These are phyloP conservation scores for Nakataea oryzae DNA, from an alignment of 2,329 filamentous ascomycete genomes.

Conservation along the genomic window DNA sequence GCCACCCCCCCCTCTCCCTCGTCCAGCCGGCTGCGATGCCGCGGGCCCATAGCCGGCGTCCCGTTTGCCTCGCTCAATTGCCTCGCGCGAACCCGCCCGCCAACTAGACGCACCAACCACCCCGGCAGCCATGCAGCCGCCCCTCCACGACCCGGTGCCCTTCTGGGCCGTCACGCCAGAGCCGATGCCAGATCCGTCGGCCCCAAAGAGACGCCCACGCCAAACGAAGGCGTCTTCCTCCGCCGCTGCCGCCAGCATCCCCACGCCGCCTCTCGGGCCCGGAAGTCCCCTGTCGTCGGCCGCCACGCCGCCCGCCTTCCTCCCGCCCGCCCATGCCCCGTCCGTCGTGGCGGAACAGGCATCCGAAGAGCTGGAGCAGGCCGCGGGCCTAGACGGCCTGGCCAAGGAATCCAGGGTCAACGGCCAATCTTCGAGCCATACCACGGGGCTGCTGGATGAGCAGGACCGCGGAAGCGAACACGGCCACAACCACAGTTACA, in stretches of 20 bases:
- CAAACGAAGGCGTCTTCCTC: not conserved
- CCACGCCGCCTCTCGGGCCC: not conserved
- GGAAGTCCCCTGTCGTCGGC: not conserved
- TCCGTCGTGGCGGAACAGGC: too few relatives aligned
- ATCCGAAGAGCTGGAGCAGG: too few relatives aligned
- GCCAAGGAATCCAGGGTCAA: not conserved
- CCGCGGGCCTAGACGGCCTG: too few relatives aligned
- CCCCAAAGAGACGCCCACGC: not conserved
- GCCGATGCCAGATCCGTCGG: not conserved
- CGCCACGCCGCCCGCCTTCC: not conserved
- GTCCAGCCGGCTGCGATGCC: not conserved
- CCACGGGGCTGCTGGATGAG: not conserved
- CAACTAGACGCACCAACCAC: too few relatives aligned
- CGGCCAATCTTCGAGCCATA: not conserved
- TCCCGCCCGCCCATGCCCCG: too few relatives aligned
- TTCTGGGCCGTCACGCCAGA: not conserved
- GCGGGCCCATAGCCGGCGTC: too few relatives aligned
- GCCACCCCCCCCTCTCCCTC: too few relatives aligned
- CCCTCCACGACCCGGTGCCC: not conserved
- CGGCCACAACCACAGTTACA: not conserved
- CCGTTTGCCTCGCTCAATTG: not conserved
- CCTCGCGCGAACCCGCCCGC: not conserved
- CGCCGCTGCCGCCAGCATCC: not conserved
- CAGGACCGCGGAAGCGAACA: not conserved
- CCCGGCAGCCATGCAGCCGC: not conserved